These are phyloP conservation scores for Cyphellophora europaea DNA, from an alignment of 2,329 filamentous ascomycete species.

Conservation along the genomic window DNA sequence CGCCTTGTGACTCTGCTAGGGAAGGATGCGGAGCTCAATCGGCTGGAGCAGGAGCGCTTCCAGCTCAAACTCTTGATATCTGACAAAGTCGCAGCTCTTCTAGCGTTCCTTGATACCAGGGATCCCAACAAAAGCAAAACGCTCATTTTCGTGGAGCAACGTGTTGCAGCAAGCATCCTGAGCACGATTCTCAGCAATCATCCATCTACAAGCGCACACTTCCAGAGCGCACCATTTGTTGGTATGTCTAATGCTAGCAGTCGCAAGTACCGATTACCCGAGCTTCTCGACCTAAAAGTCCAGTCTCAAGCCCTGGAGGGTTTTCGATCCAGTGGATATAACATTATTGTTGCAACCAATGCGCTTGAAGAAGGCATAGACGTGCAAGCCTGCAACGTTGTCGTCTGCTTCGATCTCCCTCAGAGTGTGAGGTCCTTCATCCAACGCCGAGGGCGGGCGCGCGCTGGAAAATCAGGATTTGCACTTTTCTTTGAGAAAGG, in stretches of 20 bases:
- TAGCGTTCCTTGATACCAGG: too few relatives aligned
- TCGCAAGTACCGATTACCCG: slow-evolving; percentile 41
- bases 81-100: too few relatives aligned
- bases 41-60: too few relatives aligned
- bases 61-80: too few relatives aligned
- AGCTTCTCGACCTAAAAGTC: slow-evolving; percentile 37
- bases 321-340: slow-evolving; percentile 42
- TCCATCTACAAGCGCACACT: slow-evolving; percentile 33
- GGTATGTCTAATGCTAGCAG: slow-evolving; percentile 37
- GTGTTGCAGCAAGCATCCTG: slow-evolving; percentile 52
- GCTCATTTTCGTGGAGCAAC: slow-evolving; percentile 60
- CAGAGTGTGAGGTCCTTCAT: slow-evolving; percentile 56
- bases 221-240: slow-evolving; percentile 44
- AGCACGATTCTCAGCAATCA: slow-evolving; percentile 47
- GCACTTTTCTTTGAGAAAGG: slow-evolving; percentile 35
- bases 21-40: too few relatives aligned
- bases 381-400: slow-evolving; percentile 53
- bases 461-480: slow-evolving; percentile 47
- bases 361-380: slow-evolving; percentile 55
- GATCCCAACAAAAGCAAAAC: too few relatives aligned
- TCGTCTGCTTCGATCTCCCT: slow-evolving; percentile 55
- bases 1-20: too few relatives aligned
- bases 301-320: slow-evolving; percentile 44
- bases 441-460: slow-evolving; percentile 55
- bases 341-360: slow-evolving; percentile 49